Evolutionary conservation across 345 rosid genomes (phyloP).

Genomic region (Camelina laxa): DNA sequence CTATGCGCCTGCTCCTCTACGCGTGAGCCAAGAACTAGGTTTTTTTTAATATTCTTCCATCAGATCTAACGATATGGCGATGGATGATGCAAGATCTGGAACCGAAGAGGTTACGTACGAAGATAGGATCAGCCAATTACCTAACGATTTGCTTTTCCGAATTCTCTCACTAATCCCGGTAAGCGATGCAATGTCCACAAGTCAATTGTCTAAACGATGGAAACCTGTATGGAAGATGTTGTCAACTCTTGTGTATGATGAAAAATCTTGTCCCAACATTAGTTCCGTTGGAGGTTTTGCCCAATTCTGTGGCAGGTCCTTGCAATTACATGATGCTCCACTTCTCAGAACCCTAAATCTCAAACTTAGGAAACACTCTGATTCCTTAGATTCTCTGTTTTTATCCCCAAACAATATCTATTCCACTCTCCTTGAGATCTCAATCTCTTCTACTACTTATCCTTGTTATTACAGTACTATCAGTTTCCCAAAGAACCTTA

Average conservation of each 20-base stretch:
- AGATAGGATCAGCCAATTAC: slow-evolving; percentile 28
- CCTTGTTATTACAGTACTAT: not conserved
- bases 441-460: slow-evolving; percentile 3
- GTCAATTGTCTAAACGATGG: slow-evolving; percentile 31
- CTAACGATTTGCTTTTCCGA: slow-evolving; percentile 22
- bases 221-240: slow-evolving; percentile 23
- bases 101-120: not conserved
- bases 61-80: slow-evolving; percentile 7
- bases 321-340: slow-evolving; percentile 21
- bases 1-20: not conserved
- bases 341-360: slow-evolving; percentile 29
- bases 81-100: not conserved
- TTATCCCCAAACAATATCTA: not conserved
- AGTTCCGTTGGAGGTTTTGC: slow-evolving; percentile 18
- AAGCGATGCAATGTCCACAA: slow-evolving; percentile 25
- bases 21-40: not conserved
- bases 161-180: slow-evolving; percentile 12
- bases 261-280: not conserved
- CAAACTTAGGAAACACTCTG: not conserved
- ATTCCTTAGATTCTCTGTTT: not conserved
- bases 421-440: slow-evolving; percentile 11
- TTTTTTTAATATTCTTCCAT: not conserved
- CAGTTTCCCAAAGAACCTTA: slow-evolving; percentile 1
- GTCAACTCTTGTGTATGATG: not conserved
- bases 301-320: slow-evolving; percentile 9